Evolutionary conservation across 495 filamentous ascomycete species (phyloP), one percentile per base, ranked within the genome.

Genomic region (Sphaerosporella brunnea): DNA sequence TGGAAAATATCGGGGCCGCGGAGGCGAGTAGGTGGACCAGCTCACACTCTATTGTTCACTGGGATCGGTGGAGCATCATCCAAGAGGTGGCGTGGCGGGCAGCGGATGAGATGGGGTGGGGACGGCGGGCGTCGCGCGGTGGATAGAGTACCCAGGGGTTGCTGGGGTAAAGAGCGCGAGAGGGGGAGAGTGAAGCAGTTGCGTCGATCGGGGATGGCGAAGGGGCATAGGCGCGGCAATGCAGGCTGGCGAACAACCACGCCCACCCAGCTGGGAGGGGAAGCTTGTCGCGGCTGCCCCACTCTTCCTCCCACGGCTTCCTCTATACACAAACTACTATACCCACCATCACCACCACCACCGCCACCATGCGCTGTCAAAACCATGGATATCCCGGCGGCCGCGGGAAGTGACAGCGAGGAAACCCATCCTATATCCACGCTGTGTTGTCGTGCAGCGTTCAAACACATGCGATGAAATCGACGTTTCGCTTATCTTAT

Each of bases 21-120:
- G 35, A 37, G 9, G 9, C 9, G 16, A 7, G 35, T 5, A 16
- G 19, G 20, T 16, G 40, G 40, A 25, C 40, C 40, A 43, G 40
- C 37, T 40, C 37, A 40, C n/a, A n/a, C n/a, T n/a, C n/a, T n/a
- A n/a, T n/a, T n/a, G n/a, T 26, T 43, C 40, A 43, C 40, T 43
- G 40, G 40, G 23, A 26, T 25, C 24, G 21, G 21, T 26, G 40
- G 2, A 24, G 40, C 40, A 43, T 43, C 40, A 20, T 43, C 23
- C 40, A 25, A 7, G 10, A 21, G 37, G n/a, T 11, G 37, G n/a
- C 13, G 37, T 16, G n/a, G 37, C 20, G 37, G 11, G 20, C 20
- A 25, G 40, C 11, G 3, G 3, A 24, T 1, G 40, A 24, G 24
- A 20, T 4, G 7, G 15, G 4, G 8, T 9, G 8, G 35, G 35